A percentile compares a stretch with the other conserved stretches of the same genome.
These are phyloP conservation scores for Ophiocordyceps sinensis DNA, from an alignment of 2,329 filamentous ascomycete species.

Conservation along the genomic window DNA sequence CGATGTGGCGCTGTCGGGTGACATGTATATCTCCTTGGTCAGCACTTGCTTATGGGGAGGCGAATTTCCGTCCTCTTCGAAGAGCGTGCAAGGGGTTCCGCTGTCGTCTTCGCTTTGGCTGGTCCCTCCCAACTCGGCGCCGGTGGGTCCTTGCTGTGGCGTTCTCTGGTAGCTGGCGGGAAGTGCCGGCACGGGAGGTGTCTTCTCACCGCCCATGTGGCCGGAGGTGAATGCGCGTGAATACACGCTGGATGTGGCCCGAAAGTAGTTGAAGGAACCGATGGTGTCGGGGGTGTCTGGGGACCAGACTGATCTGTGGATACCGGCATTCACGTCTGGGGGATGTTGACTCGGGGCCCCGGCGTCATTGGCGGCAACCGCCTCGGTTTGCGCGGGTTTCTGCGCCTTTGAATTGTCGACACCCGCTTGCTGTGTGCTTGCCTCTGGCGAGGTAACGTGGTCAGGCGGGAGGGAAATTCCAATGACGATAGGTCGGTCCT, in stretches of 20 bases:
- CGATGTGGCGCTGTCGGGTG: slow-evolving; percentile 36
- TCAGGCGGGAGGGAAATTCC: slow-evolving; percentile 49
- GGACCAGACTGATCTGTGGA: slow-evolving; percentile 39
- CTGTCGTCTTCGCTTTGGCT: slow-evolving; percentile 33
- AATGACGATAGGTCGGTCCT: slow-evolving; percentile 58
- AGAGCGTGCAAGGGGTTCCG: slow-evolving; percentile 48
- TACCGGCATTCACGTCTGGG: background rate
- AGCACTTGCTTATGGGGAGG: slow-evolving; percentile 23
- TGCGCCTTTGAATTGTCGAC: slow-evolving; percentile 19
- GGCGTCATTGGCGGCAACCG: no score
- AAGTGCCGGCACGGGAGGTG: slow-evolving; percentile 47
- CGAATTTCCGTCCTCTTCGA: slow-evolving; percentile 50
- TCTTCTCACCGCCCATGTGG: slow-evolving; percentile 15
- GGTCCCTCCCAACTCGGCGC: slow-evolving; percentile 15
- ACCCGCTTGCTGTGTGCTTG: slow-evolving; percentile 34
- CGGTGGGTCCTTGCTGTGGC: slow-evolving; percentile 20
- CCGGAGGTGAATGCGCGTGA: slow-evolving; percentile 35
- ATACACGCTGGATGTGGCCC: slow-evolving; percentile 44
- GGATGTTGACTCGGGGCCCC: background rate
- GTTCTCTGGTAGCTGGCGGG: slow-evolving; percentile 27
- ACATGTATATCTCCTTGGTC: slow-evolving; percentile 20
- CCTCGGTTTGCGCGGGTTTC: background rate
- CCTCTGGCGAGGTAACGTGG: slow-evolving; percentile 10
- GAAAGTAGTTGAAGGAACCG: slow-evolving; percentile 24
- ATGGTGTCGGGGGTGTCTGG: slow-evolving; percentile 42